Conservation (phyloP, 2,329 filamentous ascomycete genomes). For the Colletotrichum karsti region DNA sequence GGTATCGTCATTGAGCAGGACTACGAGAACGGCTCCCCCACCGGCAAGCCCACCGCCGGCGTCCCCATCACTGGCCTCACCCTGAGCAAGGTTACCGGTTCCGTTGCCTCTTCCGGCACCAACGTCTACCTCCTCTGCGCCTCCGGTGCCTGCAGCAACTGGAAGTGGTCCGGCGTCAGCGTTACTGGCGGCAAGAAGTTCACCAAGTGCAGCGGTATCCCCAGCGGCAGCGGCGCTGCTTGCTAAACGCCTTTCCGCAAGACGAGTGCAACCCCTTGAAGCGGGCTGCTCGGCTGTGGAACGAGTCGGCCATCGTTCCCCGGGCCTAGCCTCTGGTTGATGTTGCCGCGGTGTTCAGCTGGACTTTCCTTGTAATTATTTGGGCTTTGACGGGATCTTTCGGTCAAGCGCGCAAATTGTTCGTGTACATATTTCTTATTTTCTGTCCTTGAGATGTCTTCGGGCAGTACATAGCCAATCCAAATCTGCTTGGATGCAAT, state of each 20-base stretch:
- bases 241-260: slow-evolving; percentile 10
- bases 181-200: slow-evolving; percentile 60
- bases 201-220: slow-evolving; percentile 36
- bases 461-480: neutral
- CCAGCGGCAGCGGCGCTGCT: slow-evolving; percentile 27
- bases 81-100: slow-evolving; percentile 51
- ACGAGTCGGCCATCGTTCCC: neutral
- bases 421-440: slow-evolving; percentile 19
- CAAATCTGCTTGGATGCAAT: neutral
- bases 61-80: slow-evolving; percentile 63
- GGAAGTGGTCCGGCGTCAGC: slow-evolving; percentile 58
- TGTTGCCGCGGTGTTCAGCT: neutral
- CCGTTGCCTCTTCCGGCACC: slow-evolving; percentile 46
- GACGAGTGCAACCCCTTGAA: neutral
- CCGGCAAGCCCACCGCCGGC: slow-evolving; percentile 53
- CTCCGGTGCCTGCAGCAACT: slow-evolving; percentile 56
- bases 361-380: neutral
- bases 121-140: slow-evolving; percentile 64
- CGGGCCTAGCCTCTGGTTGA: neutral
- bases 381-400: neutral
- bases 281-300: neutral
- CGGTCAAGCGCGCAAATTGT: neutral
- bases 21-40: slow-evolving; percentile 57
- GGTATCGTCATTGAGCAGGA: slow-evolving; percentile 51
- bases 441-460: neutral